Conservation (phyloP, 208 protist genomes). For the Herpetomonas tarakana region DNA sequence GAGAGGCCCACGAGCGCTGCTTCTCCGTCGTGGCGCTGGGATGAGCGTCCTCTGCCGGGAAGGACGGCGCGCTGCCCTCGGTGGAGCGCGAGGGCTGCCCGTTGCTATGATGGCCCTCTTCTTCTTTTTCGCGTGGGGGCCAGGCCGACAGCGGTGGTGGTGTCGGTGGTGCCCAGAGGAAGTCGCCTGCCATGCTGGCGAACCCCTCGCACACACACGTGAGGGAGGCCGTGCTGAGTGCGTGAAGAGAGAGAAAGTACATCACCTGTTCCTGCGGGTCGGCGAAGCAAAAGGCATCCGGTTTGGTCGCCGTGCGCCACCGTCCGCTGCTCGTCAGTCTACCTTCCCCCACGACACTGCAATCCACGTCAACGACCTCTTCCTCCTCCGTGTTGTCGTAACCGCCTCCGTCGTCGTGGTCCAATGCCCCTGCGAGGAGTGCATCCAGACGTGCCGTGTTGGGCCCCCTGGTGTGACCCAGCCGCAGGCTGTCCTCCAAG, state of each 20-base stretch:
- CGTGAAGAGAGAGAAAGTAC: slow-evolving; percentile 13
- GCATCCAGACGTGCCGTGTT: neutral
- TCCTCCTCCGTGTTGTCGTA: slow-evolving; percentile 1
- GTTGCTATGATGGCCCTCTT: no score
- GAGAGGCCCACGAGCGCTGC: slow-evolving; percentile 1
- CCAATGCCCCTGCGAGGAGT: neutral
- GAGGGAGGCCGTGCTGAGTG: slow-evolving; percentile 5
- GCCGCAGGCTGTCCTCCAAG: neutral
- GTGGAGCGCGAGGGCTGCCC: no score
- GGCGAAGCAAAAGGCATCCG: slow-evolving; percentile 4
- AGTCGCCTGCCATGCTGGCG: neutral
- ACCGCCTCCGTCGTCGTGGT: neutral
- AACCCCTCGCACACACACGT: slow-evolving; percentile 8
- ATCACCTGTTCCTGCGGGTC: slow-evolving; percentile 1
- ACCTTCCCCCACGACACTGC: no score
- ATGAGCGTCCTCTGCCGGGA: no score
- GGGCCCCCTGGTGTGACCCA: neutral
- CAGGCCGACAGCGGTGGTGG: no score
- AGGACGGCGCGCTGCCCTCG: no score
- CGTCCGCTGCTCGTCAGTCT: no score
- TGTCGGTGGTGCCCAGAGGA: slow-evolving; percentile 5
- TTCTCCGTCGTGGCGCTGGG: no score
- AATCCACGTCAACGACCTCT: no score
- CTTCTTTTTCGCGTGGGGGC: no score
- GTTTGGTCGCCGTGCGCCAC: no score